Base-by-base conservation (phyloP, 2,329 filamentous ascomycete genomes). In the Colletotrichum paranaense region DNA sequence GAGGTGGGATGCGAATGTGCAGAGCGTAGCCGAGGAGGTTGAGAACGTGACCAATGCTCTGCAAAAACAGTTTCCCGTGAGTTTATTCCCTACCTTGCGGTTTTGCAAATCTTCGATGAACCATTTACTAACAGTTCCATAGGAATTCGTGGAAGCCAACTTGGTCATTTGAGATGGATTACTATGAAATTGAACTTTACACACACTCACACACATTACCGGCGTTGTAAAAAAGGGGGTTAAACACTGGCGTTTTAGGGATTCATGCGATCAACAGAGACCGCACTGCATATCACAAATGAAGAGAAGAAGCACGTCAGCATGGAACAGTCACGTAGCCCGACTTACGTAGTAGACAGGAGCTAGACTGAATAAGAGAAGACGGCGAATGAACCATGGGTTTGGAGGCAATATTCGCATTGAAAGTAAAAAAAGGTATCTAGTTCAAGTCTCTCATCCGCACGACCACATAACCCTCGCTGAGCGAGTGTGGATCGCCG, bases 1-100 rank as follows among this genome's bases (percentile, higher is more conserved):
- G 58, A 90, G 92, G 78, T 98, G 96, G 96, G 96, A 98, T 82
- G 88, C 90, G 38, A 97, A 97, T 77, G 94, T 98, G 24, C 92
- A 96, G 81, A 92, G 92, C 32, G 82, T 98, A 68, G 92, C 95
- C 2, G 95, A 98, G 82, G 94, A 97, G 80, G 94, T 98, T 6
- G 96, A 98, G 84, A 93, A 92, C 77, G 92, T 97, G 74, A 94
- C 94, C 19, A 95, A 94, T 56, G 89, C 92, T 76, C 88, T 98
- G 76, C 93, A 97, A 81, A 91, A 91, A 76, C 91, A 94, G 80
- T 95, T 96, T 81, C 95, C 97, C 26, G 93, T 86, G 77, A 76
- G 83, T 81, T 46, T 38, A 59, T 14, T 9, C 8, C 24, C 30
- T 42, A 6, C 30, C 8, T 32, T 32, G 9, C 30, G 30, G 8